phyloP scores from a whole-genome alignment of 805 yeast species.

The Dipodascus albidus region DNA sequence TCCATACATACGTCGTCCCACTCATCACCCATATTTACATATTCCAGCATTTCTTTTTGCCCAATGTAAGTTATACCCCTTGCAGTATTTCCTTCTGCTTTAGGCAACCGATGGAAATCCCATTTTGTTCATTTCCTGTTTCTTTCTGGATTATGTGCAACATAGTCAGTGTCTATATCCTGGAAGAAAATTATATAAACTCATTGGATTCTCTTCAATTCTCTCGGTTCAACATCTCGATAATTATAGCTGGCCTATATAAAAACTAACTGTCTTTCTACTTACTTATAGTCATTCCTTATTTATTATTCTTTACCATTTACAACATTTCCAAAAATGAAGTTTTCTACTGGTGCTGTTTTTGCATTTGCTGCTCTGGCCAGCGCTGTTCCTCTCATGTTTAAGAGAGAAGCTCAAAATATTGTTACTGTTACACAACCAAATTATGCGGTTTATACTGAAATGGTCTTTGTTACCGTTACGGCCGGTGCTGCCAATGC shows the following conservation, averaged over 20 bases:
- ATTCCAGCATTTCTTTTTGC: background rate
- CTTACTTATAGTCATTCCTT: background rate
- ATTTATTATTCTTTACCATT: background rate
- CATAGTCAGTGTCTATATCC: too few species aligned
- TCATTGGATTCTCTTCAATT: background rate
- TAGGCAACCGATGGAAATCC: background rate
- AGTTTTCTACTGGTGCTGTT: constrained; percentile 10
- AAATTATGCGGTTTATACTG: constrained; percentile 8
- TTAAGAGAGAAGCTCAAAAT: constrained; percentile 1
- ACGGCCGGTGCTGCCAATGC: constrained; percentile 5
- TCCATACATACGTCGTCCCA: background rate
- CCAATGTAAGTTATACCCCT: background rate
- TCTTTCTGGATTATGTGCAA: background rate
- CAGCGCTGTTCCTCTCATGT: constrained; percentile 1
- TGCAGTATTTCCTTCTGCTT: background rate
- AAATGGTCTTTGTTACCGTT: constrained; percentile 10
- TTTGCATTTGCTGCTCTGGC: constrained; percentile 11
- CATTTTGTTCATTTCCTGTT: background rate
- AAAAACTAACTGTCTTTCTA: background rate
- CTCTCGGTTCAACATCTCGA: background rate
- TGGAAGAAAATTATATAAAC: background rate
- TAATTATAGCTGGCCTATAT: background rate
- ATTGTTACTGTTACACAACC: constrained; percentile 14
- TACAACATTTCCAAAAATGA: constrained; percentile 5
- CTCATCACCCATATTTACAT: background rate